Evolutionary conservation across 805 yeast species (phyloP), one percentile per base, ranked within the genome.

Genomic region (Brettanomyces naardenensis): DNA sequence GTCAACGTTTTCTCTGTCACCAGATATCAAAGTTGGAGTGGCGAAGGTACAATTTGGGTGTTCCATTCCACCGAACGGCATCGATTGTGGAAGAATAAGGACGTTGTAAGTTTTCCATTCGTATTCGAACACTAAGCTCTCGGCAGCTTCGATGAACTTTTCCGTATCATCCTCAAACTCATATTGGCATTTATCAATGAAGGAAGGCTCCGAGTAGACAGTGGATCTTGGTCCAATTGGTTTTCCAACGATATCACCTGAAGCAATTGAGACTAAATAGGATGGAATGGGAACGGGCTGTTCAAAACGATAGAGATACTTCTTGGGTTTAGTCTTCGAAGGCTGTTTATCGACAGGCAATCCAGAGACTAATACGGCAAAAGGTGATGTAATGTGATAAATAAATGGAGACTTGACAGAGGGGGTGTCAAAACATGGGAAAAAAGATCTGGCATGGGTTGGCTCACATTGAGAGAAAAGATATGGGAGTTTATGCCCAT

Each of bases 41-140:
- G 88, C 89, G 61, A 86, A 86, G 1, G 95, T 86, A 58, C 86
- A 77, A 53, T 87, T 86, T 43, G 95, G 95, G 53, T 86, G 85
- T 62, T 88, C 95, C 95, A 88, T 88, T 38, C 96, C 96, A 44
- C 95, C 95, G 52, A 84, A 88, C 3, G 95, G 94, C 62, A 75
- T 71, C 6, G 77, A 74, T 38, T 79, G 72, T 3, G 95, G 95
- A 45, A 87, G 73, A 23, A 88, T 78, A 29, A 88, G 66, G 22
- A 86, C 82, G 53, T 87, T 89, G 57, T 81, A 88, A 28, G 76
- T 78, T 40, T 74, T 71, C 95, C 95, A 88, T 52, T 85, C 92
- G 59, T 88, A 88, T 2, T 76, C 73, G 52, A 80, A 85, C 14
- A 85, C 79, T 31, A 85, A 63, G 19, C 69, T 63, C 58, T 88